Percentiles rank a stretch among this genome's conserved stretches.
Evolutionary conservation across 139 green algal species (phyloP).

Genomic region (Edaphochlamys debaryana): DNA sequence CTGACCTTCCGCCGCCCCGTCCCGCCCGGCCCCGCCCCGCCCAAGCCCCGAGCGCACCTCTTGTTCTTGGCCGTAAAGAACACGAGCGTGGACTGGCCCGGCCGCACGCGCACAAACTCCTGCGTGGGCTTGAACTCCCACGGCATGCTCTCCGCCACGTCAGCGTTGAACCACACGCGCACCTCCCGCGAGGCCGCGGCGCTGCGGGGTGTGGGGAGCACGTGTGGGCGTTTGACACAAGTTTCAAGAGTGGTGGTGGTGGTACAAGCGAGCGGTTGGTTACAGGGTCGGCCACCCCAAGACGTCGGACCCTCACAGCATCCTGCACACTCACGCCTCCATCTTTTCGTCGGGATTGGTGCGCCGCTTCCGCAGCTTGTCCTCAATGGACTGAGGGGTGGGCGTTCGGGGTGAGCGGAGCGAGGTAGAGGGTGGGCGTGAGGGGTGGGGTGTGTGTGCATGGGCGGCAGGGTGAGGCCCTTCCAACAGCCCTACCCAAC

Average conservation of each 20-base stretch:
- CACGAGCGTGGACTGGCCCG: conserved; percentile 94
- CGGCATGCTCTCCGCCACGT: conserved; percentile 90
- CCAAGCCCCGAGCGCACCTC: conserved; percentile 49
- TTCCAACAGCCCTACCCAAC: no score
- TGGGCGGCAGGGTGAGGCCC: no score
- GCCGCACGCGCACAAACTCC: conserved; percentile 73
- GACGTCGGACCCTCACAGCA: no score
- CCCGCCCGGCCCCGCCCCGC: no score
- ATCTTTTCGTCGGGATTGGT: conserved; percentile 65
- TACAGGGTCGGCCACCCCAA: no score
- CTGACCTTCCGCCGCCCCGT: no score
- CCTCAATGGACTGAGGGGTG: conserved; percentile 73
- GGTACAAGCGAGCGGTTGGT: no score
- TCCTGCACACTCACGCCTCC: conserved; percentile 53
- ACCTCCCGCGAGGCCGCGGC: conserved; percentile 74
- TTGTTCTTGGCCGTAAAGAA: conserved; percentile 97
- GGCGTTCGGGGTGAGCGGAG: not conserved
- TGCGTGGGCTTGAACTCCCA: conserved; percentile 94
- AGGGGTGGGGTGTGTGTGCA: no score
- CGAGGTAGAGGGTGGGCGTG: not conserved
- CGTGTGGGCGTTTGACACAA: not conserved
- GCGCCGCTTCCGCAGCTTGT: conserved; percentile 74
- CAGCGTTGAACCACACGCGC: conserved; percentile 89
- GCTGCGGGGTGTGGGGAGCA: conserved; percentile 28
- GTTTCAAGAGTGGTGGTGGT: no score